Percentiles rank a stretch among this genome's conserved stretches.
phyloP scores from a whole-genome alignment of 257 asterid species.

The Verbascum thapsus region DNA sequence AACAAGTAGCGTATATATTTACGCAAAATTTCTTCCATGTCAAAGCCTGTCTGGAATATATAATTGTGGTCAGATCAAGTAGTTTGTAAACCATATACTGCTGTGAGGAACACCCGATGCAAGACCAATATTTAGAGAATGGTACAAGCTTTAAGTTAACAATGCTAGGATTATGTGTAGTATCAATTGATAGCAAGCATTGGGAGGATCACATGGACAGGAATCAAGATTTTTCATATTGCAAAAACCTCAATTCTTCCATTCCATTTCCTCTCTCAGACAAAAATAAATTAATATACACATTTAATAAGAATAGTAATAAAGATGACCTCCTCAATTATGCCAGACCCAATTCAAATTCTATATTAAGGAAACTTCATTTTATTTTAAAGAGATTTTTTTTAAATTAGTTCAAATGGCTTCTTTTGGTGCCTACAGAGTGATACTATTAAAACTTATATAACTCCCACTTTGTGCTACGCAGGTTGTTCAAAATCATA shows the following conservation, averaged over 20 bases:
- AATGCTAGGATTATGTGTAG: neutral
- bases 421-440: no score
- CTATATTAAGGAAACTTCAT: no score
- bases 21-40: conserved; percentile 75
- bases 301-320: neutral
- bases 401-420: no score
- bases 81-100: conserved; percentile 24
- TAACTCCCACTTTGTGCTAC: no score
- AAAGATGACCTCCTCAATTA: neutral
- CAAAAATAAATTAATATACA: neutral
- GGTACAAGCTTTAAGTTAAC: conserved; percentile 7
- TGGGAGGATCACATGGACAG: conserved; percentile 3
- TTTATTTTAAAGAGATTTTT: no score
- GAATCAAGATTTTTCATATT: neutral
- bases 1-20: conserved; percentile 85
- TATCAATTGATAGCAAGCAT: conserved; percentile 4
- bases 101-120: conserved; percentile 2
- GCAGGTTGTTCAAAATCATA: no score
- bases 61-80: conserved; percentile 30
- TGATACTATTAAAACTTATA: no score
- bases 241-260: neutral
- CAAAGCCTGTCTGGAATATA: conserved; percentile 84
- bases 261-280: conserved; percentile 1
- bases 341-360: no score
- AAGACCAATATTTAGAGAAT: conserved; percentile 9